Base-by-base conservation (phyloP, 345 rosid species). In the Brassica incana region DNA sequence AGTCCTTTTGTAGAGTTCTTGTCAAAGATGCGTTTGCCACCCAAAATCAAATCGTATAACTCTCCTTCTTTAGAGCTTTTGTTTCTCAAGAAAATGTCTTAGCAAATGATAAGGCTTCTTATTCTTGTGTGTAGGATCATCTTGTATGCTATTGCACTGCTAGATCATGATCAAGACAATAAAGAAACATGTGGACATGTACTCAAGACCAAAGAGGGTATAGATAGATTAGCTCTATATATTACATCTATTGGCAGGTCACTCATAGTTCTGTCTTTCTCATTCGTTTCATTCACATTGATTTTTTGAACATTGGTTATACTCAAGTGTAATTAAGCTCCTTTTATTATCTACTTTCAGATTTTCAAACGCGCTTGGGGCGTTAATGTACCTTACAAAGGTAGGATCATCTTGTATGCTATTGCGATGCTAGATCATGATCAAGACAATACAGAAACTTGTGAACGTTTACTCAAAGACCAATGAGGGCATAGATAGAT, bases 241-340 rank as follows among this genome's bases (percentile, higher is more conserved):
- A 90, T 85, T 70, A 87, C 88, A 80, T 95, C 97, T 8, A 73
- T 95, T 78, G 90, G 93, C 85, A 93, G 98, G 98, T 92, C 80
- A 32, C 4, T 84, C 15, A 71, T 73, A 61, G 0, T 40, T 60
- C 40, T 65, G 45, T 40, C 45, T 43, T 43, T 43, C 50, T 43
- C 40, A 35, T 35, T 35, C 40, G 40, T 35, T 35, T 35, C 50
- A 43, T 43, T 43, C 43, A 40, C 45, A 20, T 20, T 20, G 23
- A 20, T 20, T 20, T 20, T 20, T 20, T 20, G 23, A 20, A 20
- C 23, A 20, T 25, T 25, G 29, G 29, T 27, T 27, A 27, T 27
- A 27, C 29, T 27, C 3, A 27, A 27, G 3, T 2, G 6, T 33
- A 33, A 27, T 27, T 27, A 23, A 4, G 29, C 23, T 15, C 63